A percentile compares a stretch with the other conserved stretches of the same genome.
Conservation (phyloP, 306 rosid species). For the Carpinus fangiana region DNA sequence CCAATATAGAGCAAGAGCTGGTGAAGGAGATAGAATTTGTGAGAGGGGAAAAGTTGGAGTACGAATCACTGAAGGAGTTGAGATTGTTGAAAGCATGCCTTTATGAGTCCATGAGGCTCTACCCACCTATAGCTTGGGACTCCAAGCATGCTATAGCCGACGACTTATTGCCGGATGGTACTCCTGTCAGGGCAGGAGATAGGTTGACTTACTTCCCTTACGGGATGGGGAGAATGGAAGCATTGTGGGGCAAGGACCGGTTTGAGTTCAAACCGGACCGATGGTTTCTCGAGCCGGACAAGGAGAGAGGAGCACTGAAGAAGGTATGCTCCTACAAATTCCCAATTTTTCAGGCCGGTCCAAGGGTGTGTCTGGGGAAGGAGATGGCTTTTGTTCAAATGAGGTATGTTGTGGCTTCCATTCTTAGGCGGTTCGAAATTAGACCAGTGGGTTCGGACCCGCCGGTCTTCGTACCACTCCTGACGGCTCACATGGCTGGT, state of each 20-base stretch:
- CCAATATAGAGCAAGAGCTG: slow-evolving; percentile 35
- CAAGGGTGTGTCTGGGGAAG: slow-evolving; percentile 85
- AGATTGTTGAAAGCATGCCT: slow-evolving; percentile 66
- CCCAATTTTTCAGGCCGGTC: slow-evolving; percentile 91
- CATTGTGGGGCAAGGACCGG: slow-evolving; percentile 75
- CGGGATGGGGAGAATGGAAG: slow-evolving; percentile 93
- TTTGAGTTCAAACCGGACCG: slow-evolving; percentile 74
- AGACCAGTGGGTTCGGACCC: slow-evolving; percentile 34
- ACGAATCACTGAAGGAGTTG: slow-evolving; percentile 50
- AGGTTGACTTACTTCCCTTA: slow-evolving; percentile 87
- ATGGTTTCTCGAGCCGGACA: slow-evolving; percentile 59
- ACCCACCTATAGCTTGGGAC: slow-evolving; percentile 93
- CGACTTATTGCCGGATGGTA: slow-evolving; percentile 74
- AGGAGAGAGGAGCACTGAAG: slow-evolving; percentile 32
- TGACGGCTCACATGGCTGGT: slow-evolving; percentile 93
- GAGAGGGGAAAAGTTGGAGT: slow-evolving; percentile 22
- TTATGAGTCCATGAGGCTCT: slow-evolving; percentile 82
- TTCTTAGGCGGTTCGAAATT: slow-evolving; percentile 52
- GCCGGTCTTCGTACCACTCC: slow-evolving; percentile 77
- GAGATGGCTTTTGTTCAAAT: slow-evolving; percentile 87
- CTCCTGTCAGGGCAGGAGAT: slow-evolving; percentile 61
- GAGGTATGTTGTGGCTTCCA: slow-evolving; percentile 71
- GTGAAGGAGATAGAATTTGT: slow-evolving; percentile 47
- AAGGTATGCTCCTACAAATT: slow-evolving; percentile 59
- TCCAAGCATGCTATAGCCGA: slow-evolving; percentile 70